Percentiles rank a stretch among this genome's conserved stretches.
Conservation (phyloP, 345 rosid species). For the Eucalyptus urophylla region DNA sequence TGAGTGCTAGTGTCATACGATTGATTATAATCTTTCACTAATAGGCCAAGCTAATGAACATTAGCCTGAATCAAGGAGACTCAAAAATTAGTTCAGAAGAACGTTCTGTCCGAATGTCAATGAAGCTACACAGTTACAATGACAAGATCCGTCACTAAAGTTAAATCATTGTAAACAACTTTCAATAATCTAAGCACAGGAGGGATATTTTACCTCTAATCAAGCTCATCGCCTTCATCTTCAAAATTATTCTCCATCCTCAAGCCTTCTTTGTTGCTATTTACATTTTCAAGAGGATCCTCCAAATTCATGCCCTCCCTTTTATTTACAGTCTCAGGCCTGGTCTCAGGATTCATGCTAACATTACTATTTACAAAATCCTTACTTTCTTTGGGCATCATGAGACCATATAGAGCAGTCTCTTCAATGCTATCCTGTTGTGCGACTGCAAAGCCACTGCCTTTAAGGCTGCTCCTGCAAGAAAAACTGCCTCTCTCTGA, state of each 20-base stretch:
- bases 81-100: not conserved
- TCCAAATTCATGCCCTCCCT: slow-evolving; percentile 34
- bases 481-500: slow-evolving; percentile 21
- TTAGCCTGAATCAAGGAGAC: not conserved
- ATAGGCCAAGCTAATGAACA: not conserved
- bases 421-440: slow-evolving; percentile 14
- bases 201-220: slow-evolving; percentile 38
- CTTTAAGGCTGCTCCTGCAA: slow-evolving; percentile 20
- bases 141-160: not conserved
- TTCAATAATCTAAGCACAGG: not conserved
- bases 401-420: slow-evolving; percentile 14
- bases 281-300: slow-evolving; percentile 46
- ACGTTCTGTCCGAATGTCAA: not conserved
- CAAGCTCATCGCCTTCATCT: slow-evolving; percentile 40
- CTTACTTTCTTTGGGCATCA: slow-evolving; percentile 14
- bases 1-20: not conserved
- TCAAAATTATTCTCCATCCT: slow-evolving; percentile 41
- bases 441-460: slow-evolving; percentile 3
- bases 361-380: slow-evolving; percentile 32
- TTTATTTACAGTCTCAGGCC: slow-evolving; percentile 44
- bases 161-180: not conserved
- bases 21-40: not conserved
- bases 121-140: not conserved
- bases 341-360: slow-evolving; percentile 7
- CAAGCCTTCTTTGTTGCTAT: slow-evolving; percentile 29